These are phyloP conservation scores for Eucalyptus marginata DNA, from an alignment of 345 rosid genomes.

Conservation along the genomic window DNA sequence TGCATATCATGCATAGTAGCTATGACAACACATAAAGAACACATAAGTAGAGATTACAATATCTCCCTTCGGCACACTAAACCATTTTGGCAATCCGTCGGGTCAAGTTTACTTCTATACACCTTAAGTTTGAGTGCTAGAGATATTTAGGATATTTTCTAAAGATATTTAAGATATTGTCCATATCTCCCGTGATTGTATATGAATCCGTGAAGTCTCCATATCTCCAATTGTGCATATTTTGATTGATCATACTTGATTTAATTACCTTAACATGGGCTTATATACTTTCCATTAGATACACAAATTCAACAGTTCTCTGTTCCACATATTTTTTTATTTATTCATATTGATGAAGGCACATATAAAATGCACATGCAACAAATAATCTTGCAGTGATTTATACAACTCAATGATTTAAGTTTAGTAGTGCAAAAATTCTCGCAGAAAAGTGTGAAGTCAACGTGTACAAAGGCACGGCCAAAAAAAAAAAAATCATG, in stretches of 20 bases:
- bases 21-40: not conserved
- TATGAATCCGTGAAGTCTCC: too few species aligned
- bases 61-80: not conserved
- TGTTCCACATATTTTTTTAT: not conserved
- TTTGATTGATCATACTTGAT: too few species aligned
- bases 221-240: too few species aligned
- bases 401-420: not conserved
- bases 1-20: too few species aligned
- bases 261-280: not conserved
- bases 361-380: not conserved
- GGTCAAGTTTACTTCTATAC: not conserved
- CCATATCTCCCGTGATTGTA: not conserved
- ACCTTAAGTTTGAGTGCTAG: not conserved
- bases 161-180: too few species aligned
- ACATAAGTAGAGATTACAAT: not conserved
- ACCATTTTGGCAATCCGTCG: fast-evolving
- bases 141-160: not conserved
- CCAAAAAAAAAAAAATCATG: not conserved
- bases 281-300: not conserved
- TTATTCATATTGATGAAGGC: not conserved
- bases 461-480: not conserved
- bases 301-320: not conserved
- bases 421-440: not conserved
- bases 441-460: not conserved
- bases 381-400: not conserved